Base-by-base conservation (phyloP, 768 basidiomycete genomes). In the Hygrophorus pudorinus region DNA sequence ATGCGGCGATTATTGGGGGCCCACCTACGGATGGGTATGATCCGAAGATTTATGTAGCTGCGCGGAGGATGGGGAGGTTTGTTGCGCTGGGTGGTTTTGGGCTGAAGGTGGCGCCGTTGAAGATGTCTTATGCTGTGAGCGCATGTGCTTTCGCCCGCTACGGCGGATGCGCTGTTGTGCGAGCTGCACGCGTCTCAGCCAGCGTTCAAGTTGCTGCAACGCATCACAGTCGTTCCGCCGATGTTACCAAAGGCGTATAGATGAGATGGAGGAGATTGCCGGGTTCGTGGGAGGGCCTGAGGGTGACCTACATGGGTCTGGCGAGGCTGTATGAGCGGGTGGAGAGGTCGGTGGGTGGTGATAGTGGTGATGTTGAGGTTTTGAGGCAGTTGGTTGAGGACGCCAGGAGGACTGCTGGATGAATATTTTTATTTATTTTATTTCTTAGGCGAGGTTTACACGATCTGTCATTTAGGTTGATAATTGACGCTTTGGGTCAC, bases 171-270 rank as follows among this genome's bases (percentile, higher is more conserved):
- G 9, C 67, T 79, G 10, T 36, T 78, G 42, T 57, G 63, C 33
- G 78, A 78, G 50, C 59, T 78, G 28, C 51, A 59, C 35, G 47
- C 55, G 16, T 77, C 75, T 12, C 72, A 76, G 53, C 69, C 73
- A 3, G 53, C 49, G 13, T n/a, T n/a, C n/a, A n/a, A n/a, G n/a
- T 44, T 70, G 20, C 60, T 80, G 9, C 51, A 65, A 48, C 62
- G 65, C 16, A 58, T 75, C 38, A 59, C 61, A 37, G 48, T 49
- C 1, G 56, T 78, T 21, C 71, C 74, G 4, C 46, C 57, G 28
- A 76, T 78, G 75, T 57, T 76, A 14, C 74, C 71, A n/a, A 81
- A 79, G 49, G 75, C 75, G 3, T 79, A 81, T 51, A 65, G 78
- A 40, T 37, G 78, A 81, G 62, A 80, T 78, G 78, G 63, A 73